A percentile compares a stretch with the other conserved stretches of the same genome.
Conservation (phyloP, 2,329 filamentous ascomycete genomes). For the Botrytis pseudocinerea region DNA sequence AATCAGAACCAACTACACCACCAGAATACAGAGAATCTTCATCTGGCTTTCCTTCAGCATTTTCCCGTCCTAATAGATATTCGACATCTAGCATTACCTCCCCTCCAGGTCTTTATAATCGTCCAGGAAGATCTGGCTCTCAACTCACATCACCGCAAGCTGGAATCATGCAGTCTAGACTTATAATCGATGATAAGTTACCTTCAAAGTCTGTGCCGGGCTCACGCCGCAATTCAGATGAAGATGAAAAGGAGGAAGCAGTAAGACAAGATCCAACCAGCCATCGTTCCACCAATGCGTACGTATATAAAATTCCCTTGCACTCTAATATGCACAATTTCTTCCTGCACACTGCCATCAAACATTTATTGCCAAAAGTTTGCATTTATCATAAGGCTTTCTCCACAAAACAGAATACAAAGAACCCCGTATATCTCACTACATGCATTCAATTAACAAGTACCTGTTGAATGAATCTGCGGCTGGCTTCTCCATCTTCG, state of each 20-base stretch:
- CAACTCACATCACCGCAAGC: slow-evolving; percentile 77
- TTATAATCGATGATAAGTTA: slow-evolving; percentile 62
- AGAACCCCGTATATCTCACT: background rate
- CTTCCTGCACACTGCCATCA: background rate
- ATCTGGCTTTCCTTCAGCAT: slow-evolving; percentile 72
- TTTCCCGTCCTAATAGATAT: slow-evolving; percentile 83
- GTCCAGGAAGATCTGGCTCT: slow-evolving; percentile 74
- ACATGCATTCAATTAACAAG: background rate
- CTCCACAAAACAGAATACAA: background rate
- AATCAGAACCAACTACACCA: slow-evolving; percentile 94
- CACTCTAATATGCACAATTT: background rate
- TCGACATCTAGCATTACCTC: slow-evolving; percentile 86
- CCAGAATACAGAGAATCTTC: slow-evolving; percentile 81
- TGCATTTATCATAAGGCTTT: background rate
- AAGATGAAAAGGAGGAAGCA: slow-evolving; percentile 80
- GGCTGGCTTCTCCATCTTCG: background rate
- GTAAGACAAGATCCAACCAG: slow-evolving; percentile 68
- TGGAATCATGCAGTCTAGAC: slow-evolving; percentile 59
- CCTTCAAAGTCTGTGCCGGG: slow-evolving; percentile 84
- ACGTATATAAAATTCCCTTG: slow-evolving; percentile 51
- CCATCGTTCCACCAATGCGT: slow-evolving; percentile 75
- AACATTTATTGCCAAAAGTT: background rate
- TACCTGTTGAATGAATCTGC: background rate
- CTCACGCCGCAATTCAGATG: slow-evolving; percentile 87
- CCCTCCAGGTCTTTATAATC: slow-evolving; percentile 72